phyloP scores from a whole-genome alignment of 2,329 filamentous ascomycete species.

The Aspergillus flavus region DNA sequence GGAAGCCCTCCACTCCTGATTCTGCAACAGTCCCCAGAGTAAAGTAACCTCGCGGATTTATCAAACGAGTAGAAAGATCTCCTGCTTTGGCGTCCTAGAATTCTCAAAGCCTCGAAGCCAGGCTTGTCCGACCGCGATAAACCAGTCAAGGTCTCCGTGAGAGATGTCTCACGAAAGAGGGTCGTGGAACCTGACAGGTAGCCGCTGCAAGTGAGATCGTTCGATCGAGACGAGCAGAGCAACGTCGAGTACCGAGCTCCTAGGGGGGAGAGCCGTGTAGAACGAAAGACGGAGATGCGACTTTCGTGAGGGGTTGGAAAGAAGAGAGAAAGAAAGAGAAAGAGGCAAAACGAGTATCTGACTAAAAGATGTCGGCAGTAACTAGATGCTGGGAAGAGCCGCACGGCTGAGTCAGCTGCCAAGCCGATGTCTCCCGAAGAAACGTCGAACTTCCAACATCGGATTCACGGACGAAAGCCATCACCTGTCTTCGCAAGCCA shows the following conservation, averaged over 20 bases:
- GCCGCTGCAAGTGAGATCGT: constrained; percentile 27
- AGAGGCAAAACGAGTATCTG: not conserved
- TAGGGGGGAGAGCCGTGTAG: constrained; percentile 30
- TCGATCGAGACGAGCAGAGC: constrained; percentile 22
- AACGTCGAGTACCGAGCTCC: constrained; percentile 30
- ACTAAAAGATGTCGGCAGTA: not conserved
- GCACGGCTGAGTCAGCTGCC: constrained; percentile 31
- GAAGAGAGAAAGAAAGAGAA: constrained; percentile 17
- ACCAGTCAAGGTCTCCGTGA: constrained; percentile 46
- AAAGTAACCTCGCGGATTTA: constrained; percentile 23
- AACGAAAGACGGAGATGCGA: constrained; percentile 17
- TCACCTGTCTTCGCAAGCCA: constrained; percentile 22
- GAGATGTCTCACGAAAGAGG: constrained; percentile 35
- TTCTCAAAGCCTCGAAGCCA: constrained; percentile 31
- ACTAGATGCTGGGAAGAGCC: constrained; percentile 18
- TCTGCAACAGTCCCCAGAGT: constrained; percentile 23
- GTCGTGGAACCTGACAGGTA: constrained; percentile 33
- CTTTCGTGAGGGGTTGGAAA: constrained; percentile 18
- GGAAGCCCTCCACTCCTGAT: constrained; percentile 15
- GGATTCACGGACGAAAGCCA: constrained; percentile 24
- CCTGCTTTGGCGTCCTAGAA: constrained; percentile 20
- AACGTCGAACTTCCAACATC: constrained; percentile 29
- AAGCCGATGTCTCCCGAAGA: constrained; percentile 31
- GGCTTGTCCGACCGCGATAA: constrained; percentile 41
- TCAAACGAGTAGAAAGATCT: constrained; percentile 4